A percentile compares a stretch with the other conserved stretches of the same genome.
Evolutionary conservation across 2,329 filamentous ascomycete genomes (phyloP).

Genomic region (Nemania diffusa): DNA sequence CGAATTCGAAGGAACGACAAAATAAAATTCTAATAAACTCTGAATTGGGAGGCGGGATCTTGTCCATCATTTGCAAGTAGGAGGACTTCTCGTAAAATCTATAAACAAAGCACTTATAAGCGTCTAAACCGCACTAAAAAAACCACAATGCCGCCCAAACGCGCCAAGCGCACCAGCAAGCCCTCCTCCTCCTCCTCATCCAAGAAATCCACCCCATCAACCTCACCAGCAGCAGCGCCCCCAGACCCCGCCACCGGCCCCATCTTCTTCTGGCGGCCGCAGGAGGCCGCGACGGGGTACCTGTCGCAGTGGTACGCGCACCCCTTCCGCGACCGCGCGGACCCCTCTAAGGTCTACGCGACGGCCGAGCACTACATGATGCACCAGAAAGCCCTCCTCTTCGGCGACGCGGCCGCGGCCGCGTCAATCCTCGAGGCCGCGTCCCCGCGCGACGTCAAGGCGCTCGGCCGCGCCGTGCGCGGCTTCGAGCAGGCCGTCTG

Average conservation of each 20-base stretch:
- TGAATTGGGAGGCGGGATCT: neutral
- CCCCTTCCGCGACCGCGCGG: conserved; percentile 36
- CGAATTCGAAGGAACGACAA: neutral
- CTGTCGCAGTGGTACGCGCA: conserved; percentile 38
- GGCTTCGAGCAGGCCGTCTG: conserved; percentile 64
- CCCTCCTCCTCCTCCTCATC: neutral
- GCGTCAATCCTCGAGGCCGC: conserved; percentile 59
- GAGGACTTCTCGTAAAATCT: neutral
- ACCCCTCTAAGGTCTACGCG: conserved; percentile 51
- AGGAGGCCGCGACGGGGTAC: conserved; percentile 31
- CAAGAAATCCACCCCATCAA: neutral
- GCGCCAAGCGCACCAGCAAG: neutral
- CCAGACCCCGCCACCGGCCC: conserved; percentile 5
- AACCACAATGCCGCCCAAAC: conserved; percentile 25
- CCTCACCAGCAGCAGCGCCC: neutral
- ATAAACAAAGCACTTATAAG: too few relatives aligned
- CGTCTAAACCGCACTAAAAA: neutral
- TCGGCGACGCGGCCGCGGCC: conserved; percentile 55
- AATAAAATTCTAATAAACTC: neutral
- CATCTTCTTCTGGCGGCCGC: conserved; percentile 38
- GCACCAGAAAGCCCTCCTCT: conserved; percentile 43
- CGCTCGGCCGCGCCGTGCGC: conserved; percentile 64
- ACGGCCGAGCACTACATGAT: conserved; percentile 62
- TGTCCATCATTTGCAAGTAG: neutral
- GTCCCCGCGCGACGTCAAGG: conserved; percentile 61